Evolutionary conservation across 176 grass and related monocot genomes (phyloP).

Genomic region (Musa schizocarpa): DNA sequence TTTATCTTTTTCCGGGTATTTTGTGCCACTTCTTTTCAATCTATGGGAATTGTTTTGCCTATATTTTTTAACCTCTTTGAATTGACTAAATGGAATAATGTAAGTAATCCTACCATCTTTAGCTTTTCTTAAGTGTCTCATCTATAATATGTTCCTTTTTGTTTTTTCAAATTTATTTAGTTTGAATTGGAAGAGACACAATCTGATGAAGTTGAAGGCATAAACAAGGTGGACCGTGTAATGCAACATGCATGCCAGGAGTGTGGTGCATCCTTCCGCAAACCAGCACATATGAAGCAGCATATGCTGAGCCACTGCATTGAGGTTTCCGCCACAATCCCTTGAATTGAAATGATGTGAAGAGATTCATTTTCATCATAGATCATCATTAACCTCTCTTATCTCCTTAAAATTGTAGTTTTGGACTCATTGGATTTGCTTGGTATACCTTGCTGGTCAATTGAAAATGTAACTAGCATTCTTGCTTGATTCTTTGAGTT

Average conservation of each 20-base stretch:
- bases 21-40: background rate
- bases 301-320: constrained; percentile 58
- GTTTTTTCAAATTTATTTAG: constrained; percentile 11
- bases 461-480: too few species aligned
- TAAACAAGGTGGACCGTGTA: constrained; percentile 21
- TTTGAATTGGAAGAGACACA: constrained; percentile 39
- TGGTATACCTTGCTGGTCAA: too few species aligned
- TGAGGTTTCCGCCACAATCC: constrained; percentile 33
- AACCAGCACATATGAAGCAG: constrained; percentile 69
- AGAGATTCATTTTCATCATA: background rate
- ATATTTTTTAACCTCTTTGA: background rate
- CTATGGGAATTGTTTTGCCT: background rate
- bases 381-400: background rate
- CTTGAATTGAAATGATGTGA: too few species aligned
- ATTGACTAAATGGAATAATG: background rate
- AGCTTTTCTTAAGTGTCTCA: background rate
- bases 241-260: constrained; percentile 30
- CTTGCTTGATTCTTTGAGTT: too few species aligned
- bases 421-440: too few species aligned
- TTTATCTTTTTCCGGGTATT: background rate
- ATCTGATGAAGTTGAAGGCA: constrained; percentile 19
- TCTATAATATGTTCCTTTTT: background rate
- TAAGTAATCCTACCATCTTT: background rate
- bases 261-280: constrained; percentile 45
- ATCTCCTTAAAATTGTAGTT: too few species aligned